Percentiles rank a stretch among this genome's conserved stretches.
These are phyloP conservation scores for Pythium angustatum DNA, from an alignment of 352 stramenopile species.

Conservation along the genomic window DNA sequence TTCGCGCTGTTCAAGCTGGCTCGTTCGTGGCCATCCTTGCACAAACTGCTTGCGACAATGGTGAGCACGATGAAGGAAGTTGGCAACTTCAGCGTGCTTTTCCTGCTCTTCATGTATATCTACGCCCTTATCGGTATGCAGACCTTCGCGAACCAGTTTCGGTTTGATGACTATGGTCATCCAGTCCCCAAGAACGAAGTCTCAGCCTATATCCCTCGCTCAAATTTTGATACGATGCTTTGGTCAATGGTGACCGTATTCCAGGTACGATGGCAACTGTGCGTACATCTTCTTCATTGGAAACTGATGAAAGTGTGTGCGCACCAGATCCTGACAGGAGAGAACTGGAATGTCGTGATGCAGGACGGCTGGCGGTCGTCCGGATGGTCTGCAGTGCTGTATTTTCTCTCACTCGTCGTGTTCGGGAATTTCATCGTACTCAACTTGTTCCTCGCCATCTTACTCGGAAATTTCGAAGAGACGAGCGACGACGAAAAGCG, in stretches of 20 bases:
- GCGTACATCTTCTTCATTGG: background rate
- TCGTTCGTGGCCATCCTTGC: conserved; percentile 87
- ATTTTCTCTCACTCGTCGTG: conserved; percentile 84
- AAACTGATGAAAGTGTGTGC: background rate
- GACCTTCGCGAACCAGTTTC: conserved; percentile 91
- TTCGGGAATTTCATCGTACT: conserved; percentile 81
- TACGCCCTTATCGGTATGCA: conserved; percentile 92
- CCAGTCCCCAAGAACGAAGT: conserved; percentile 36
- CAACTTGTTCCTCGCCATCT: conserved; percentile 92
- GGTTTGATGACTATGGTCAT: conserved; percentile 78
- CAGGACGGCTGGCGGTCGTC: conserved; percentile 81
- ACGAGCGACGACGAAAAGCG: conserved; percentile 56
- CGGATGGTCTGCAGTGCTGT: conserved; percentile 58
- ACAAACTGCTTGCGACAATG: conserved; percentile 89
- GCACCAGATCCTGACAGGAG: conserved; percentile 85
- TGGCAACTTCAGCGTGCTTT: conserved; percentile 89
- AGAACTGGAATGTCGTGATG: conserved; percentile 94
- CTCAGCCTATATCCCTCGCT: conserved; percentile 42
- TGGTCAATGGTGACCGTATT: conserved; percentile 78
- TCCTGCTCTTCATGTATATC: conserved; percentile 94
- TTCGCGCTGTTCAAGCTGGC: conserved; percentile 92
- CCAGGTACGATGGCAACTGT: conserved; percentile 33
- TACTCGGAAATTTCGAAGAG: conserved; percentile 88
- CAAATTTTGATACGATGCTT: conserved; percentile 71
- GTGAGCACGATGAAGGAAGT: conserved; percentile 87